phyloP scores from a whole-genome alignment of 2,329 filamentous ascomycete species.

The Microcera coccophila region DNA sequence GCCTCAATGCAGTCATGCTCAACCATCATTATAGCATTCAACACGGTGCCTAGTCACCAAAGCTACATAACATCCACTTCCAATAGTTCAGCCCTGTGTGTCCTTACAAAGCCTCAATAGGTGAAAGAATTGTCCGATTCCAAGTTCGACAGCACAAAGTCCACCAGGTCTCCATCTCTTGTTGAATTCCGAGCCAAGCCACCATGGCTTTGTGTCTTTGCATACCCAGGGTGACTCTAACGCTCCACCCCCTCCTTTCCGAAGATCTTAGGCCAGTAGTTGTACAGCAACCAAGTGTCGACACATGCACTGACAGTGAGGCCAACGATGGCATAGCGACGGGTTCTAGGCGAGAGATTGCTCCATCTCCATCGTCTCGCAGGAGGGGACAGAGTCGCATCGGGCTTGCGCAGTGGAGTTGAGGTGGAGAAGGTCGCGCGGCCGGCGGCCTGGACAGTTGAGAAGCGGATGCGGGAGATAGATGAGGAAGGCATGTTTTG shows the following conservation, averaged over 20 bases:
- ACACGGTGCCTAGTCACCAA: no score
- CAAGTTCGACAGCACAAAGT: no score
- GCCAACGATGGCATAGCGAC: constrained; percentile 23
- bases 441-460: constrained; percentile 10
- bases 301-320: constrained; percentile 14
- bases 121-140: no score
- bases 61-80: no score
- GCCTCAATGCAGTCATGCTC: no score
- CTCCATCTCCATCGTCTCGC: constrained; percentile 22
- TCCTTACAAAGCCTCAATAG: no score
- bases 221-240: no score
- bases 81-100: no score
- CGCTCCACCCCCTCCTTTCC: not conserved
- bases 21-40: no score
- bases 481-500: constrained; percentile 19
- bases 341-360: constrained; percentile 25
- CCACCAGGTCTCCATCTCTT: no score
- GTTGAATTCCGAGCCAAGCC: no score
- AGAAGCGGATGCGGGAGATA: constrained; percentile 15
- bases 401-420: constrained; percentile 8
- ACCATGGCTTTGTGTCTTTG: no score
- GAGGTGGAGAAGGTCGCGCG: constrained; percentile 24
- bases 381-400: constrained; percentile 1
- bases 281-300: constrained; percentile 27
- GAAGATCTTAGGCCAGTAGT: constrained; percentile 24